Evolutionary conservation across 2,329 filamentous ascomycete genomes (phyloP), one percentile per base, ranked within the genome.

Genomic region (Colletotrichum echinochloae): DNA sequence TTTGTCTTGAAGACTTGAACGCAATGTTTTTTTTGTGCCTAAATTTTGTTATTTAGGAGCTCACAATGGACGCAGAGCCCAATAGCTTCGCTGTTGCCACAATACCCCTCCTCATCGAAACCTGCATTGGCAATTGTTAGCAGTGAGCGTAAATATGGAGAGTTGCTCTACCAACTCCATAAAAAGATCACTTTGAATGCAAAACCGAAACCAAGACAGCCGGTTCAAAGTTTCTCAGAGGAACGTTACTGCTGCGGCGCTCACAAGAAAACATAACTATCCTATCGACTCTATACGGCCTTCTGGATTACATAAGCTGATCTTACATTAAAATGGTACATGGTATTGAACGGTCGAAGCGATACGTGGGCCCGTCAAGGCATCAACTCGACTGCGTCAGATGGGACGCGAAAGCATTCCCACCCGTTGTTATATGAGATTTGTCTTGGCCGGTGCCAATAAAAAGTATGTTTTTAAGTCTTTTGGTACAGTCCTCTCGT

Each of bases 401-500:
- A 28, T 30, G 33, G 4, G 55, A 14, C 5, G 26, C 28, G 5
- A 20, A n/a, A 18, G 7, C 26, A 20, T 59, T 14, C 18, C 14
- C 23, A 28, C 23, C 28, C 9, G 5, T 30, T 16, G 35, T 23
- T 5, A 16, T 16, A 6, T n/a, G n/a, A n/a, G 37, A 8, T 18
- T 59, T 35, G 9, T 52, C 60, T n/a, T 41, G 46, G 9, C 37
- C 46, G 26, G 23, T 28, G 35, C 49, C 51, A 1, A 62, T 20
- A 0, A 52, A 62, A 3, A 59, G 18, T 4, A 57, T 61, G 6
- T 46, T 30, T 16, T 49, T 57, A 4, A 70, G 57, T 44, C 33
- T 62, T 20, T 23, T 62, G 5, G n/a, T 54, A 1, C 51, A 70
- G 16, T 67, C 64, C 0, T 57, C 57, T 3, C 35, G 57, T 35